Evolutionary conservation across 495 filamentous ascomycete genomes (phyloP).

Genomic region (Annulohypoxylon moriforme): DNA sequence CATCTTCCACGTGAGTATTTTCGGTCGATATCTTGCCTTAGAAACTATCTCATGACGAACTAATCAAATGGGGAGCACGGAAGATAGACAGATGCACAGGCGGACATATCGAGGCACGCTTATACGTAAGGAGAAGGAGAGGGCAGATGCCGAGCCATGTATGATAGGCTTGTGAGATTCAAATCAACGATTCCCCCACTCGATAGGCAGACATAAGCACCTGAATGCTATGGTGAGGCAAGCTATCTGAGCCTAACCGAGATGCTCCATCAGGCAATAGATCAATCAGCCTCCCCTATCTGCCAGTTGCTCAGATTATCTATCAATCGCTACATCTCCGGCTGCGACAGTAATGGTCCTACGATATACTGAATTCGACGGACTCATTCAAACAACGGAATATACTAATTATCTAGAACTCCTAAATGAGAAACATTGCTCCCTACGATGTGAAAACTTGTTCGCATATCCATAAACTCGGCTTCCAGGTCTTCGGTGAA

Average conservation of each 20-base stretch:
- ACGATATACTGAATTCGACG: not conserved
- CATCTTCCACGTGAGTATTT: not conserved
- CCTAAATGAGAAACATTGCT: not conserved
- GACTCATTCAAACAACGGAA: not conserved
- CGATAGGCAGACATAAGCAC: not conserved
- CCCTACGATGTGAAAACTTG: not conserved
- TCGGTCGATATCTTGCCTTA: not conserved
- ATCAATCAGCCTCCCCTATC: conserved; percentile 2
- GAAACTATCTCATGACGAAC: not conserved
- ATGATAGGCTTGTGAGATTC: conserved; percentile 5
- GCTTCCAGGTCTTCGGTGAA: not conserved
- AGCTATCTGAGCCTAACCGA: not conserved
- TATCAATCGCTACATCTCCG: not conserved
- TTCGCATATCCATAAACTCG: not conserved
- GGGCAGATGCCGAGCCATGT: not conserved
- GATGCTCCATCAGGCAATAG: not conserved
- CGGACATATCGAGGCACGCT: not conserved
- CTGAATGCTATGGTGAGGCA: not conserved
- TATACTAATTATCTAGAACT: not conserved
- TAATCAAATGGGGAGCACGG: not conserved
- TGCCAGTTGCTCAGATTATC: not conserved
- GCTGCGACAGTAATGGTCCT: not conserved
- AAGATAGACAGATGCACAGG: not conserved
- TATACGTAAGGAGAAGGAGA: conserved; percentile 10
- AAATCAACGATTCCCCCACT: not conserved